phyloP scores from a whole-genome alignment of 2,329 filamentous ascomycete genomes.

The Trichoderma afroharzianum region DNA sequence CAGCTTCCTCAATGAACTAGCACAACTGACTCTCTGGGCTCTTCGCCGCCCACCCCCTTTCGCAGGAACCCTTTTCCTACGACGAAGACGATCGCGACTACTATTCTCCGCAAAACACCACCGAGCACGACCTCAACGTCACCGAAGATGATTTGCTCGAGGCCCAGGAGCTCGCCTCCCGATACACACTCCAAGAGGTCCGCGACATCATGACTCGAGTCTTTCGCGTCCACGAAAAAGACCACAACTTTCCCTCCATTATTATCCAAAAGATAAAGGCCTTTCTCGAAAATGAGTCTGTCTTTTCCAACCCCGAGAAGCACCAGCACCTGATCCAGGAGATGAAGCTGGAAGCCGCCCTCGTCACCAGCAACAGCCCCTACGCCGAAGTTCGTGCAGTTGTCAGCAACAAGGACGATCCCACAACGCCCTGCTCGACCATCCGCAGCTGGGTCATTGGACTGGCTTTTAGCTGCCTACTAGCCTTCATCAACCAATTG shows the following conservation, averaged over 20 bases:
- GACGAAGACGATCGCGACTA: conserved; percentile 37
- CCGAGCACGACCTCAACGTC: conserved; percentile 42
- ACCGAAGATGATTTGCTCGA: conserved; percentile 46
- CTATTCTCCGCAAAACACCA: conserved; percentile 24
- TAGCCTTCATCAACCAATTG: conserved; percentile 54
- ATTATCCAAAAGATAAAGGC: conserved; percentile 40
- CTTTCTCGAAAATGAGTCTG: conserved; percentile 42
- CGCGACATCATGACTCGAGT: conserved; percentile 41
- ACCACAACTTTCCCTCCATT: conserved; percentile 41
- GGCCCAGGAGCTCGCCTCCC: conserved; percentile 42
- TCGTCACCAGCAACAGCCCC: conserved; percentile 54
- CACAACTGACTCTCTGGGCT: conserved; percentile 8
- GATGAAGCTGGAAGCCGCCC: conserved; percentile 53
- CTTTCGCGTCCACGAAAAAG: conserved; percentile 39
- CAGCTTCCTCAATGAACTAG: background rate
- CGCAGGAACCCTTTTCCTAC: conserved; percentile 36
- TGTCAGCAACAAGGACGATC: conserved; percentile 54
- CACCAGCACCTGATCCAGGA: conserved; percentile 47
- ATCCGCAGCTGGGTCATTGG: conserved; percentile 54
- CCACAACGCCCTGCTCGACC: conserved; percentile 48
- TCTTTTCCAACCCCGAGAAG: conserved; percentile 44
- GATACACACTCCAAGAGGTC: conserved; percentile 42
- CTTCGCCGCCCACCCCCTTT: background rate
- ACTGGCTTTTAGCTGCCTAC: conserved; percentile 45
- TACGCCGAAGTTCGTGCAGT: conserved; percentile 56